Base-by-base conservation (phyloP, 2,329 filamentous ascomycete species). In the Xylaria arbuscula region DNA sequence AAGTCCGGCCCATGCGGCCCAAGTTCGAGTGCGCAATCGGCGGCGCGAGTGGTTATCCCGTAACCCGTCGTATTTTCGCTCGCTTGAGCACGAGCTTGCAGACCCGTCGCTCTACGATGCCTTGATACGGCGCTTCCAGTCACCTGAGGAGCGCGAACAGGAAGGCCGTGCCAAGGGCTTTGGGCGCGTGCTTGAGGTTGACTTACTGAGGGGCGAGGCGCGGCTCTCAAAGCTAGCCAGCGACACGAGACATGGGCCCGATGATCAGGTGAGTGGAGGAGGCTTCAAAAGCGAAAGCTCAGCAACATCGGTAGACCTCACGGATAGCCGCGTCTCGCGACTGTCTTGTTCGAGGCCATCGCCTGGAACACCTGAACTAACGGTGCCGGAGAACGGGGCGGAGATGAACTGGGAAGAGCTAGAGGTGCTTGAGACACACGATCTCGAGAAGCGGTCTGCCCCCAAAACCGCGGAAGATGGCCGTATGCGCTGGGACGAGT, bases 101-200 rank as follows among this genome's bases (percentile, higher is more conserved):
- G 92, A 96, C 80, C 93, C 93, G 0, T 82, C 95, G 9, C 86
- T 97, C 38, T 97, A 97, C 83, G 92, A 97, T 78, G 87, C 88
- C 62, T 85, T 97, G 28, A 87, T 97, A 68, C 89, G 93, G 61
- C 89, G 88, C 60, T 94, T 94, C 78, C 92, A 94, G 72, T 90
- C 90, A 0, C 82, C 90, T 2, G 83, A 85, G 3, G 93, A 97
- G 80, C 88, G 93, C 62, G 89, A 93, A 77, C 86, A 86, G 7
- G 92, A 95, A 73, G 91, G 90, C 9, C 88, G 88, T 51, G 82
- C 83, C 9, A 93, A 93, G 77, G 93, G 93, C 11, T 96, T 93
- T 78, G 92, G 91, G 0, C 91, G 92, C 28, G 86, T 92, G 13
- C 86, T 97, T 5, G 92, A 97, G 77, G 89, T 92, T 1, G 93